Evolutionary conservation across 2,329 filamentous ascomycete species (phyloP), one percentile per base, ranked within the genome.

Genomic region (Bipolaris zeicola): DNA sequence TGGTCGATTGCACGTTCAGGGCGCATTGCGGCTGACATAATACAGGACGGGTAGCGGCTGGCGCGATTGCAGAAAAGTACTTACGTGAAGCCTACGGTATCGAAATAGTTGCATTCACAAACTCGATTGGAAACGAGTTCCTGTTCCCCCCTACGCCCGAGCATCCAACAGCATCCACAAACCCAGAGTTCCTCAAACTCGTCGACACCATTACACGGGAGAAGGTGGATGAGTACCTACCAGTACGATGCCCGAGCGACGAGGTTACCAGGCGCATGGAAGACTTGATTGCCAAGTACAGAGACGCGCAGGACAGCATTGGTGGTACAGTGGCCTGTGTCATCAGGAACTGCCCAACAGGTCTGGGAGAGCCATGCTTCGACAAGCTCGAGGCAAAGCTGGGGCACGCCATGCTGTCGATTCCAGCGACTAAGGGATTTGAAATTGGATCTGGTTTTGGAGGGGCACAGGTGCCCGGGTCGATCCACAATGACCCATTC

Each of bases 321-420:
- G 95, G 95, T 57, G 95, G 95, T 59, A 96, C 92, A 11, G 92
- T 98, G 16, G 96, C 92, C 43, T 98, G 94, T 69, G 90, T 98
- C 37, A 92, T 98, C 72, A 86, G 90, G 62, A 94, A 96, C 71
- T 86, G 87, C 6, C 95, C 94, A 26, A 85, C 86, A 38, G 94
- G 94, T 0, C 84, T 98, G 2, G 95, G 95, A 57, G 95, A 98
- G 82, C 95, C 94, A 0, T 90, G 87, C 77, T 98, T 99, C 77
- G 91, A 96, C 78, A 98, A 98, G 82, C 83, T 98, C 42, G 93
- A 99, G 81, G 95, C 95, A 6, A 86, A 85, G 74, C 87, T 99
- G 44, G 93, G 87, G 24, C 94, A 98, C 72, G 95, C 91, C 47
- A 98, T 99, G 91, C 85, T 98, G 62, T 92, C 87, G 74, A 96